A percentile compares a stretch with the other conserved stretches of the same genome.
Evolutionary conservation across 495 filamentous ascomycete genomes (phyloP).

Genomic region (Poronia punctata): DNA sequence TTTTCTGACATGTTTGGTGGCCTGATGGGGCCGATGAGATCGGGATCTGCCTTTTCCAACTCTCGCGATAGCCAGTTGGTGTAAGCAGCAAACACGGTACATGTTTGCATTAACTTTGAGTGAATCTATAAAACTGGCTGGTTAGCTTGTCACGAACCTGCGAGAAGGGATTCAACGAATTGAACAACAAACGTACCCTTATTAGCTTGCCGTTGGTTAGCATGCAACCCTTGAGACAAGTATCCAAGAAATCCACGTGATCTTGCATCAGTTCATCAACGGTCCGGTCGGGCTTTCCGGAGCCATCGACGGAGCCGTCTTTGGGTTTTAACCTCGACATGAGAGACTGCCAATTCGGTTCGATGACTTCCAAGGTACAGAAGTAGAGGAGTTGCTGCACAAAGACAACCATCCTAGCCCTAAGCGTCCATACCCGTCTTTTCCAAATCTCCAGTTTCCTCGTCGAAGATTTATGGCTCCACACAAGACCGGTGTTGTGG

Average conservation of each 20-base stretch:
- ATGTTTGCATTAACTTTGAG: slow-evolving; percentile 87
- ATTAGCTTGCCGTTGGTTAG: slow-evolving; percentile 90
- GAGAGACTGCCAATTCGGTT: slow-evolving; percentile 90
- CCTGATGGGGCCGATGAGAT: slow-evolving; percentile 49
- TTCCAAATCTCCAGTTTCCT: slow-evolving; percentile 85
- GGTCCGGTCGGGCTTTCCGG: slow-evolving; percentile 61
- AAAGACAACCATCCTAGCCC: slow-evolving; percentile 92
- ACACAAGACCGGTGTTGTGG: slow-evolving; percentile 74
- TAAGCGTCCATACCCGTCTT: slow-evolving; percentile 80
- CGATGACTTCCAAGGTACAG: slow-evolving; percentile 92
- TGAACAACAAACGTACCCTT: slow-evolving; percentile 51
- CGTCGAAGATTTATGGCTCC: slow-evolving; percentile 72
- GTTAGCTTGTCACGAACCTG: slow-evolving; percentile 5
- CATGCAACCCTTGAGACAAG: slow-evolving; percentile 98
- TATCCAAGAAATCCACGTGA: slow-evolving; percentile 96
- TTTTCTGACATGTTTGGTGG: slow-evolving; percentile 47
- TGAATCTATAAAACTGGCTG: slow-evolving; percentile 74
- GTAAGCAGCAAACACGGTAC: slow-evolving; percentile 85
- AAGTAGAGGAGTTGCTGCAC: slow-evolving; percentile 95
- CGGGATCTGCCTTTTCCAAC: slow-evolving; percentile 68
- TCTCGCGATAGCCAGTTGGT: slow-evolving; percentile 72
- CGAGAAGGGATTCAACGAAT: slow-evolving; percentile 3
- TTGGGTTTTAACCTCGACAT: slow-evolving; percentile 73
- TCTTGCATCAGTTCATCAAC: slow-evolving; percentile 99
- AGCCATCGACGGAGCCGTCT: slow-evolving; percentile 39